Base-by-base conservation (phyloP, 2,329 filamentous ascomycete species). In the Hypoxylon sp. region DNA sequence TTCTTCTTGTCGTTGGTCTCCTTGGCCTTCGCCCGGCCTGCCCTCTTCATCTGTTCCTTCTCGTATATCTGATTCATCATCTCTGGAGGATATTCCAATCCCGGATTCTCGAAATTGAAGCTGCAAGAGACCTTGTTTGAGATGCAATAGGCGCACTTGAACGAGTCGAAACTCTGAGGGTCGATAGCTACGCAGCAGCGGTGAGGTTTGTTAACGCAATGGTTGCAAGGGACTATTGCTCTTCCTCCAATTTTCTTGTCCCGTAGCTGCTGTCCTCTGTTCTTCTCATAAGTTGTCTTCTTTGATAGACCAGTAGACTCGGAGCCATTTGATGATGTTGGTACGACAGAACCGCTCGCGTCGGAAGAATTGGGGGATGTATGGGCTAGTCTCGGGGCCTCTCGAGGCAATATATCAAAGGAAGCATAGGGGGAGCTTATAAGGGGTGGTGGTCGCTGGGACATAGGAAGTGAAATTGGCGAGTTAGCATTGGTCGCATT, bases 141-240 rank as follows among this genome's bases (percentile, higher is more conserved):
- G 35, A 54, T 54, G 11, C 51, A 54, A 17, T 19, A 5, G 3
- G 19, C 33, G 13, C 51, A 54, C 13, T 42, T 54, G 51, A 54
- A 54, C 5, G 51, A 42, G 33, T 42, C 19, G 35, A 39, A 54
- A 3, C 14, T 11, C 11, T 8, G 17, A 5, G 33, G 33, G 19
- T 54, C 33, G 11, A 54, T 54, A 10, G 51, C 17, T 14, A 54
- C 35, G 5, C 51, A 35, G 35, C 51, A 54, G 1, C 19, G n/a
- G 2, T 17, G 19, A 17, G 51, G 51, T 3, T 26, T n/a, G 1
- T 26, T 39, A 10, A 17, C 8, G 35, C 51, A 54, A 10, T 14
- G 13, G 11, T 42, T 42, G 51, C 51, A 54, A 26, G 33, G 33
- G 13, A 8, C 3, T 5, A 1, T 24, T 26, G 51, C 51, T 5